These are phyloP conservation scores for Naganishia albida DNA, from an alignment of 1,284 basidiomycete genomes.

Conservation along the genomic window DNA sequence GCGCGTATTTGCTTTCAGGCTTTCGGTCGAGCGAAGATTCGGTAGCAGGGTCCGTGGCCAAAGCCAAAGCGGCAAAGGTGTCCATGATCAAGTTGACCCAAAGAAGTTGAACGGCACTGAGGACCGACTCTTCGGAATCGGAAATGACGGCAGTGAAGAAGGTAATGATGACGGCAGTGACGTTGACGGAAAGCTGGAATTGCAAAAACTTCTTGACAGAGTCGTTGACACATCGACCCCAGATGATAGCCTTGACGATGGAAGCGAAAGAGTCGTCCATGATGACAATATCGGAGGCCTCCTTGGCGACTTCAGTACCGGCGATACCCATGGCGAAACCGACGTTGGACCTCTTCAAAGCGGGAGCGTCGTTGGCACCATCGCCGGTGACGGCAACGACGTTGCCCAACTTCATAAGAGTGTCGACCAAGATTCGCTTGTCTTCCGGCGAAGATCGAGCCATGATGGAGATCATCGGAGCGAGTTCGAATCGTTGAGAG, in stretches of 20 bases:
- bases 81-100: conserved; percentile 80
- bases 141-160: conserved; percentile 88
- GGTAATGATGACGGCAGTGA: conserved; percentile 92
- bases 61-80: conserved; percentile 93
- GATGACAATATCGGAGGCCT: conserved; percentile 97
- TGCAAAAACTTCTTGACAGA: conserved; percentile 96
- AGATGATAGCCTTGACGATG: conserved; percentile 96
- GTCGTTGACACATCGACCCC: conserved; percentile 98
- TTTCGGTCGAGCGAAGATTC: conserved; percentile 79
- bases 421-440: conserved; percentile 90
- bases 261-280: conserved; percentile 90
- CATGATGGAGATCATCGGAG: conserved; percentile 62
- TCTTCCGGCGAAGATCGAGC: conserved; percentile 98
- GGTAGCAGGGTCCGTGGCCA: conserved; percentile 92
- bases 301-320: conserved; percentile 98
- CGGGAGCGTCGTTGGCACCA: conserved; percentile 96
- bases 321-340: conserved; percentile 99
- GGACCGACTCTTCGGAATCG: conserved; percentile 71
- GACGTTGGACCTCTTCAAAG: conserved; percentile 89
- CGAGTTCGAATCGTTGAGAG: conserved; percentile 58
- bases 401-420: conserved; percentile 82
- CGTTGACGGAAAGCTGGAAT: conserved; percentile 96
- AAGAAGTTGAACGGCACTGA: conserved; percentile 91
- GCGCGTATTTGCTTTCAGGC: conserved; percentile 83
- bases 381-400: conserved; percentile 97